Conservation (phyloP, 495 filamentous ascomycete species). For the Podospora appendiculata region DNA sequence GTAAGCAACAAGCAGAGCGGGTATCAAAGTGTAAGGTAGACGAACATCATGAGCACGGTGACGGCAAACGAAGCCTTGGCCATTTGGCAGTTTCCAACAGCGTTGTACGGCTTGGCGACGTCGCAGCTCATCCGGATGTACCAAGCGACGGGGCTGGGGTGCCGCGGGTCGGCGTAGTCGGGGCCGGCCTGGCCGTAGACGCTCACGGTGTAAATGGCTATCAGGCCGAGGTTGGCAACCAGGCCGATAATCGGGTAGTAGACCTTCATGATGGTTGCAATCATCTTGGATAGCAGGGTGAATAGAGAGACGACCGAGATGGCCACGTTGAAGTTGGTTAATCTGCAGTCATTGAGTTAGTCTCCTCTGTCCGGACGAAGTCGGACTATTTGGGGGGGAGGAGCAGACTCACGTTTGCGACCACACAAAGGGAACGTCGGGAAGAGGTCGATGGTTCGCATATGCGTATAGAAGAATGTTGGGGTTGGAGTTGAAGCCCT, state of each 20-base stretch:
- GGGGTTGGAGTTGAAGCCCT: conserved; percentile 79
- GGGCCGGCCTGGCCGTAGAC: conserved; percentile 68
- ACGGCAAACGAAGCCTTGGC: conserved; percentile 70
- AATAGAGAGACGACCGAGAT: conserved; percentile 70
- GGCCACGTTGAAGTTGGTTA: conserved; percentile 75
- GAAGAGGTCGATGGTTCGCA: conserved; percentile 63
- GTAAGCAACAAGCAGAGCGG: conserved; percentile 1
- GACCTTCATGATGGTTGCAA: conserved; percentile 62
- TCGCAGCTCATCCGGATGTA: conserved; percentile 74
- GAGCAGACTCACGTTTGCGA: conserved; percentile 58
- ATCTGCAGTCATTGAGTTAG: conserved; percentile 36
- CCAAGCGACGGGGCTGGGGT: conserved; percentile 67
- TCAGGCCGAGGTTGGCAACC: conserved; percentile 48
- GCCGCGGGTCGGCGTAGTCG: conserved; percentile 67
- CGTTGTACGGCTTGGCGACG: conserved; percentile 46
- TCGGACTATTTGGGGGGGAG: not conserved
- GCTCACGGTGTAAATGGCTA: conserved; percentile 58
- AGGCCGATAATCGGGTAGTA: conserved; percentile 63
- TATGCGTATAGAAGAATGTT: conserved; percentile 62
- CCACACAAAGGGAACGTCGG: conserved; percentile 69
- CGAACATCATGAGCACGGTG: conserved; percentile 65
- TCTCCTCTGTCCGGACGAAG: not conserved
- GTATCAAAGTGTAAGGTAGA: not conserved
- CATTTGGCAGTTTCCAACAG: conserved; percentile 64
- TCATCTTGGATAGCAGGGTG: conserved; percentile 55